phyloP scores from a whole-genome alignment of 164 flowering plant species.

The Cinnamomum micranthum region DNA sequence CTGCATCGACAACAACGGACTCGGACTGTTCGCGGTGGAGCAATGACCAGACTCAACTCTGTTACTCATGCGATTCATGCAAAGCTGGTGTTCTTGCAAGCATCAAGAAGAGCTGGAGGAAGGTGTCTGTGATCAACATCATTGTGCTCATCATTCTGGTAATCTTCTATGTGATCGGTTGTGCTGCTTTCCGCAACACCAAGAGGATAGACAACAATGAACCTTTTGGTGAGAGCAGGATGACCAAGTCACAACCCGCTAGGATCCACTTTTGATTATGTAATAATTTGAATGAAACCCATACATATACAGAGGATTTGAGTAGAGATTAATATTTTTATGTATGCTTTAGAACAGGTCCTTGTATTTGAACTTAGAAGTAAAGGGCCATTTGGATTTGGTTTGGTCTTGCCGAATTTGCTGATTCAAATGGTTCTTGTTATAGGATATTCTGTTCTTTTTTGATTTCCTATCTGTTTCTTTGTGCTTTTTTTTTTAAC shows the following conservation, averaged over 20 bases:
- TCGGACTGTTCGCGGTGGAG: constrained; percentile 65
- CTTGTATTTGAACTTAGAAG: neutral
- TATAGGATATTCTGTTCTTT: no score
- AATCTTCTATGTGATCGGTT: constrained; percentile 59
- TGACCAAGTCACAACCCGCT: constrained; percentile 80
- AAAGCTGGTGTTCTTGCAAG: constrained; percentile 87
- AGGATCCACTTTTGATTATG: constrained; percentile 41
- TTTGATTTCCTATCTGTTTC: no score
- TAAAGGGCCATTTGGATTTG: neutral
- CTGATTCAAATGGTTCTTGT: no score
- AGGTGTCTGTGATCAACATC: constrained; percentile 80
- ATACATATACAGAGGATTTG: neutral
- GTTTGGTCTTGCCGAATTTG: neutral
- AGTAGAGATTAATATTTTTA: no score
- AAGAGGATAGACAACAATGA: constrained; percentile 71
- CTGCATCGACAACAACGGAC: constrained; percentile 34
- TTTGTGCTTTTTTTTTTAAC: no score
- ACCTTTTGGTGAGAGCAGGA: constrained; percentile 64
- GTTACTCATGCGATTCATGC: constrained; percentile 82
- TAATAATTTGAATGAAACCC: neutral
- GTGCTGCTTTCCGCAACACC: constrained; percentile 74
- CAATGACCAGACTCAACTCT: constrained; percentile 67
- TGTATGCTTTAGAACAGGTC: neutral
- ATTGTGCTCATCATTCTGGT: constrained; percentile 66
- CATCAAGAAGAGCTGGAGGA: constrained; percentile 91